A percentile compares a stretch with the other conserved stretches of the same genome.
These are phyloP conservation scores for Prototheca stagnorum DNA, from an alignment of 163 green algal species.

Conservation along the genomic window DNA sequence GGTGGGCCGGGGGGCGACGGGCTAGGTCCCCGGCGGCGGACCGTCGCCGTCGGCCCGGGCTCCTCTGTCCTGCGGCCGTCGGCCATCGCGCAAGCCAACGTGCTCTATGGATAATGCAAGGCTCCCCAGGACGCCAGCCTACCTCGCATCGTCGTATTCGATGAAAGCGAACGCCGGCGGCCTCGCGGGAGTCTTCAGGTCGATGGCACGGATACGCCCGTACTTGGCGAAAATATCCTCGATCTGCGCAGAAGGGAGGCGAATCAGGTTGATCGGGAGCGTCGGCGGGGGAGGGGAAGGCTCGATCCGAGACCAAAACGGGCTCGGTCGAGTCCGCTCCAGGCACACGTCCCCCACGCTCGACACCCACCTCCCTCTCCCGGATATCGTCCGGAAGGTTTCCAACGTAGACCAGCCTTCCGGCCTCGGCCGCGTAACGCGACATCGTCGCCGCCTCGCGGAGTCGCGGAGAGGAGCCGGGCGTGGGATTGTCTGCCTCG, in stretches of 20 bases:
- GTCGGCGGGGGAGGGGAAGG: no score
- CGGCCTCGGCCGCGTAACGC: conserved; percentile 11
- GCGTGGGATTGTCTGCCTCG: background rate
- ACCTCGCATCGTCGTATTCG: conserved; percentile 70
- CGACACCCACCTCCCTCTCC: conserved; percentile 8
- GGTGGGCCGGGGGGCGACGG: no score
- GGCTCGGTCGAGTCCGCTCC: no score
- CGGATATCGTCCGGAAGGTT: conserved; percentile 27
- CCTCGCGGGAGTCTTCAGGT: conserved; percentile 67
- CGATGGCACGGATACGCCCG: conserved; percentile 39
- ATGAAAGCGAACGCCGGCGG: conserved; percentile 78
- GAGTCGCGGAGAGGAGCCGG: background rate
- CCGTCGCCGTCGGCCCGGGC: no score
- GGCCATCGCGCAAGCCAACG: no score
- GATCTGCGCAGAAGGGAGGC: conserved; percentile 2
- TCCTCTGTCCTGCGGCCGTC: no score
- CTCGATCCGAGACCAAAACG: no score
- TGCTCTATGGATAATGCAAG: conserved; percentile 1
- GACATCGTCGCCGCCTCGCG: conserved; percentile 7
- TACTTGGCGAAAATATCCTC: conserved; percentile 32
- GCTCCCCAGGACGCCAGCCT: conserved; percentile 5
- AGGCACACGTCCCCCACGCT: no score
- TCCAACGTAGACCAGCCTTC: conserved; percentile 20
- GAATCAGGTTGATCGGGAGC: background rate
- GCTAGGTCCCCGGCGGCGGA: no score